These are phyloP conservation scores for Madurella fahalii DNA, from an alignment of 2,329 filamentous ascomycete genomes.

Conservation along the genomic window DNA sequence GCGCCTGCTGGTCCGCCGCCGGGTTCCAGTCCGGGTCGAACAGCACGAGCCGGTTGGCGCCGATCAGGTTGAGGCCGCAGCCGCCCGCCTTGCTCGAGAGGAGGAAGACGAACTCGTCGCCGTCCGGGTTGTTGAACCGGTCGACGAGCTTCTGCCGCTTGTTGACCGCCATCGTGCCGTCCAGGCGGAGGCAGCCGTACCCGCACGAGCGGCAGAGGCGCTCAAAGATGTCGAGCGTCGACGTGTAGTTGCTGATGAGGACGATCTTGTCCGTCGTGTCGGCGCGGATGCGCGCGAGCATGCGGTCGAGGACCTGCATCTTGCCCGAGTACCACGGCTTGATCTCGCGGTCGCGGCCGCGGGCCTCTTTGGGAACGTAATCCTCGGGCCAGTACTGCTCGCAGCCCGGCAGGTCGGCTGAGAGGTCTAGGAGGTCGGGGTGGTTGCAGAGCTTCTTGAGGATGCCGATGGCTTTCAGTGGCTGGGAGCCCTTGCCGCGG, in stretches of 20 bases:
- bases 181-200: conserved; percentile 84
- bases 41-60: conserved; percentile 87
- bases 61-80: conserved; percentile 92
- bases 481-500: conserved; percentile 90
- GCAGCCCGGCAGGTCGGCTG: conserved; percentile 80
- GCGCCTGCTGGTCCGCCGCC: conserved; percentile 91
- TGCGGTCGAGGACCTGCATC: conserved; percentile 96
- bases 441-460: conserved; percentile 99
- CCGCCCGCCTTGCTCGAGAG: conserved; percentile 95
- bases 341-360: conserved; percentile 85
- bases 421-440: conserved; percentile 82
- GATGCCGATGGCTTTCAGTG: conserved; percentile 91
- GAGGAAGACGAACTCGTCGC: conserved; percentile 89
- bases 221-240: conserved; percentile 92
- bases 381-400: conserved; percentile 79
- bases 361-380: conserved; percentile 80
- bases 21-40: conserved; percentile 99
- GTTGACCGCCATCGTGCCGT: conserved; percentile 96
- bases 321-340: conserved; percentile 97
- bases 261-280: conserved; percentile 99
- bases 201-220: conserved; percentile 77
- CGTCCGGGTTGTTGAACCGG: conserved; percentile 92
- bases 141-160: conserved; percentile 97
- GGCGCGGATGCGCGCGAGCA: conserved; percentile 90
- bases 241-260: conserved; percentile 96